These are phyloP conservation scores for Barnettozyma vustinii DNA, from an alignment of 805 yeast species.

Conservation along the genomic window DNA sequence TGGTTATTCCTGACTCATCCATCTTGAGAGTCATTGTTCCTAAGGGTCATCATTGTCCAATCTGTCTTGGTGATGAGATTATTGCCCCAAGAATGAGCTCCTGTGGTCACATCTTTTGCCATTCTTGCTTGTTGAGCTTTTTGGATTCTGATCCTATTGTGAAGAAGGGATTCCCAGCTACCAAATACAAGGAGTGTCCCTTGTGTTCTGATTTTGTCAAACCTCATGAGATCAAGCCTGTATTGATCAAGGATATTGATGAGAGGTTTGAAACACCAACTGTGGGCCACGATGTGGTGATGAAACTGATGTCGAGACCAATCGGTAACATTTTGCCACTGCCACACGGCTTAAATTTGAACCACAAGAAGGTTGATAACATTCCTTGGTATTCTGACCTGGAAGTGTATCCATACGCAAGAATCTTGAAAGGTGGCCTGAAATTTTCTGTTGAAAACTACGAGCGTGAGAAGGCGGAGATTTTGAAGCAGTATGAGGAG, in stretches of 20 bases:
- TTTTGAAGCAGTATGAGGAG: conserved; percentile 45
- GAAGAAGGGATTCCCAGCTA: conserved; percentile 32
- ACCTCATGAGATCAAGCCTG: conserved; percentile 61
- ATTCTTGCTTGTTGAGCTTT: conserved; percentile 71
- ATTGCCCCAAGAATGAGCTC: conserved; percentile 92
- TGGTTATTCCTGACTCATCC: conserved; percentile 54
- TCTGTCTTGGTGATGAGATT: conserved; percentile 78
- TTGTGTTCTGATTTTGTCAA: conserved; percentile 59
- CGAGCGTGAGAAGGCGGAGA: conserved; percentile 51
- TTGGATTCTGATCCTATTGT: conserved; percentile 45
- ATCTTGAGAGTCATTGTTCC: conserved; percentile 74
- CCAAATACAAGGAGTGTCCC: conserved; percentile 71
- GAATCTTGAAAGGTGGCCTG: conserved; percentile 64
- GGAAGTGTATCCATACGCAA: conserved; percentile 44
- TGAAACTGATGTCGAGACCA: conserved; percentile 62
- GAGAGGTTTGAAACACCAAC: conserved; percentile 55
- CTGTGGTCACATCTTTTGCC: conserved; percentile 92
- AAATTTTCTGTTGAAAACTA: conserved; percentile 49
- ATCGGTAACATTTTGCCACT: conserved; percentile 39
- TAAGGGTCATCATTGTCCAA: conserved; percentile 79
- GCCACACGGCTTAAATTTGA: conserved; percentile 42
- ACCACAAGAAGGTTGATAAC: conserved; percentile 34
- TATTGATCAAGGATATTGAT: conserved; percentile 41
- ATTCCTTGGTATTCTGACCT: conserved; percentile 51
- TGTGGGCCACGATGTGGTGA: conserved; percentile 45